Evolutionary conservation across 2,329 filamentous ascomycete species (phyloP).

Genomic region (Calonectria honghensis): DNA sequence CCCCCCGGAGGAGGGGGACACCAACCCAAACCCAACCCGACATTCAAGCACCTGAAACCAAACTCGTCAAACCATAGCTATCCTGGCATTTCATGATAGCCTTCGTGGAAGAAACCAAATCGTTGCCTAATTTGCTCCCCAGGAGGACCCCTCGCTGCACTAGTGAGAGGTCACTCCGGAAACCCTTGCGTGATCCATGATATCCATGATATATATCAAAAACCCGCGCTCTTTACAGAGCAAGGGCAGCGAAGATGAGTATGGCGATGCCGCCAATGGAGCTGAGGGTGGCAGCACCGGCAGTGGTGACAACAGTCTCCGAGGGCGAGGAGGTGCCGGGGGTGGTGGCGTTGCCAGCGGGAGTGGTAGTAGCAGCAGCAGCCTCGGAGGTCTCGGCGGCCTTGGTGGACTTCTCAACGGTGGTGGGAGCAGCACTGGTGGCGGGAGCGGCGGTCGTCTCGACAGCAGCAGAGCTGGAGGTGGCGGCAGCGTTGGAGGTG

Average conservation of each 20-base stretch:
- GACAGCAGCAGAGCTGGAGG: slow-evolving; percentile 29
- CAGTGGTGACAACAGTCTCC: slow-evolving; percentile 49
- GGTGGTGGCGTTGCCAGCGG: slow-evolving; percentile 36
- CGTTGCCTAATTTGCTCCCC: background rate
- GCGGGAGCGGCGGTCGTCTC: slow-evolving; percentile 41
- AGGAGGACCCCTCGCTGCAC: too few species aligned
- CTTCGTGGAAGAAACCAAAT: slow-evolving; percentile 12
- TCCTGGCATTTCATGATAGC: slow-evolving; percentile 25
- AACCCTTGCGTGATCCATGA: background rate
- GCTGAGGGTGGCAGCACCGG: slow-evolving; percentile 57
- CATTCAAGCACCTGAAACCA: slow-evolving; percentile 23
- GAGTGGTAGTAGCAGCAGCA: slow-evolving; percentile 28
- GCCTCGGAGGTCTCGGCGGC: slow-evolving; percentile 47
- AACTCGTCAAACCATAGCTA: slow-evolving; percentile 41
- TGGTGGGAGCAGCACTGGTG: slow-evolving; percentile 37
- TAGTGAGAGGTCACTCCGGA: too few species aligned
- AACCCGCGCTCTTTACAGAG: slow-evolving; percentile 57
- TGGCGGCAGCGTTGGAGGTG: slow-evolving; percentile 33
- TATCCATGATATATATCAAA: background rate
- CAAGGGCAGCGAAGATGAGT: slow-evolving; percentile 58
- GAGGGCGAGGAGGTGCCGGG: background rate
- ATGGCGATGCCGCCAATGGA: slow-evolving; percentile 59
- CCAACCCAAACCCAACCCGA: slow-evolving; percentile 27
- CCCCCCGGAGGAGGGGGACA: background rate
- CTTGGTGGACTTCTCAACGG: slow-evolving; percentile 39